Percentiles rank a stretch among this genome's conserved stretches.
Evolutionary conservation across 257 asterid species (phyloP).

Genomic region (Vinca minor): DNA sequence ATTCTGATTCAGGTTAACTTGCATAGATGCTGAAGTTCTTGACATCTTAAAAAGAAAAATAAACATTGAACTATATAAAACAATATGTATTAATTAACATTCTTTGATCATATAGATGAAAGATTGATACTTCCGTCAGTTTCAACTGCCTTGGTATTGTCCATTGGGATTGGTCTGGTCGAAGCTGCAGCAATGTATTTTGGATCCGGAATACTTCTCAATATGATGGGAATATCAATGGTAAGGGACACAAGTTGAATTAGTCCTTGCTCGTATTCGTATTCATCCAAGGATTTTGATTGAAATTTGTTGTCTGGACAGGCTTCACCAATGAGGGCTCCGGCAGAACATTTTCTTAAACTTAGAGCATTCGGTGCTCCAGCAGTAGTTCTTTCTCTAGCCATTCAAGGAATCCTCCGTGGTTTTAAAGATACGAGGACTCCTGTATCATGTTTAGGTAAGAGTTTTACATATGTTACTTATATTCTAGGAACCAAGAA

Average conservation of each 20-base stretch:
- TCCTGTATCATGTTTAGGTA: conserved; percentile 34
- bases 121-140: conserved; percentile 34
- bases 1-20: conserved; percentile 21
- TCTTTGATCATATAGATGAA: conserved; percentile 21
- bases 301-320: conserved; percentile 4
- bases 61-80: too few relatives aligned
- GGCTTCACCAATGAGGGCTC: conserved; percentile 30
- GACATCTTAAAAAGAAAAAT: neutral
- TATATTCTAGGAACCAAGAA: neutral
- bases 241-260: conserved; percentile 22
- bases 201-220: conserved; percentile 35
- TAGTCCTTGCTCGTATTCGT: neutral
- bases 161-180: conserved; percentile 31
- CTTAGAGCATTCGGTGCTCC: conserved; percentile 42
- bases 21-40: neutral
- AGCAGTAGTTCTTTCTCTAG: conserved; percentile 27
- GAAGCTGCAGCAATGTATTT: conserved; percentile 38
- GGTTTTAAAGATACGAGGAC: conserved; percentile 39
- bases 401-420: conserved; percentile 32
- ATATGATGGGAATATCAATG: conserved; percentile 34
- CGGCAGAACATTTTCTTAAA: conserved; percentile 30
- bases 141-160: conserved; percentile 35
- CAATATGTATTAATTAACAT: neutral
- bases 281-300: neutral
- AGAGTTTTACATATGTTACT: conserved; percentile 3